A percentile compares a stretch with the other conserved stretches of the same genome.
These are phyloP conservation scores for Phellinidium pouzarii DNA, from an alignment of 1,284 basidiomycete species.

Conservation along the genomic window DNA sequence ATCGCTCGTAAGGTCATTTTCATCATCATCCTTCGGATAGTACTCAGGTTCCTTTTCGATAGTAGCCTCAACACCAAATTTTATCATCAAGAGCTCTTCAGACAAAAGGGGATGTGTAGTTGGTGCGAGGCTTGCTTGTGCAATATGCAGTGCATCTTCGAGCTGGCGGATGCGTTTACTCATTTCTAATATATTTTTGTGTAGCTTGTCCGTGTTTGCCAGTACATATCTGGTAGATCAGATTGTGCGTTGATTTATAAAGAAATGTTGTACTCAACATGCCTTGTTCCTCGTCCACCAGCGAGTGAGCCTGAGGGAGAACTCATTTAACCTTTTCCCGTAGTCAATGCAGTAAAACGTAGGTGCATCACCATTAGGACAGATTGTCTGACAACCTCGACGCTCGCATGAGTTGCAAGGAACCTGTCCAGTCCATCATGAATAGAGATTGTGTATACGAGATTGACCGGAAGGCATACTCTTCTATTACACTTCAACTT, in stretches of 20 bases:
- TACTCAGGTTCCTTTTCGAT: neutral
- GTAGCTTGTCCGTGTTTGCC: conserved; percentile 16
- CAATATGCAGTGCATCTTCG: conserved; percentile 17
- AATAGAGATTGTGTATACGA: neutral
- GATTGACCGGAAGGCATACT: neutral
- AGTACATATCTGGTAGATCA: conserved; percentile 1
- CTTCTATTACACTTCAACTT: conserved; percentile 18
- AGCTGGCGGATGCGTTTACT: conserved; percentile 17
- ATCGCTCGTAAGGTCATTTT: neutral
- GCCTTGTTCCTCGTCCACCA: conserved; percentile 11
- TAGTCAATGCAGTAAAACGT: neutral
- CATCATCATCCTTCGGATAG: neutral
- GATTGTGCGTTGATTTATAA: neutral
- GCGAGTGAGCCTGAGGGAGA: conserved; percentile 9
- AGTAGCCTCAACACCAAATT: neutral
- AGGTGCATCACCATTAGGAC: conserved; percentile 12
- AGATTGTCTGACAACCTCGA: conserved; percentile 16
- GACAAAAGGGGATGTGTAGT: conserved; percentile 13
- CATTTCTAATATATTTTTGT: conserved; percentile 15
- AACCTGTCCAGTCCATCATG: neutral
- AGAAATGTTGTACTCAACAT: neutral
- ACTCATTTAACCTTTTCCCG: neutral
- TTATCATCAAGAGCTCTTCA: conserved; percentile 14
- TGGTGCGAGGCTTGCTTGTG: conserved; percentile 1
- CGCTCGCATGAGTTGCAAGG: conserved; percentile 16